Evolutionary conservation across 306 rosid species (phyloP).

Genomic region (Cucurbita pepo): DNA sequence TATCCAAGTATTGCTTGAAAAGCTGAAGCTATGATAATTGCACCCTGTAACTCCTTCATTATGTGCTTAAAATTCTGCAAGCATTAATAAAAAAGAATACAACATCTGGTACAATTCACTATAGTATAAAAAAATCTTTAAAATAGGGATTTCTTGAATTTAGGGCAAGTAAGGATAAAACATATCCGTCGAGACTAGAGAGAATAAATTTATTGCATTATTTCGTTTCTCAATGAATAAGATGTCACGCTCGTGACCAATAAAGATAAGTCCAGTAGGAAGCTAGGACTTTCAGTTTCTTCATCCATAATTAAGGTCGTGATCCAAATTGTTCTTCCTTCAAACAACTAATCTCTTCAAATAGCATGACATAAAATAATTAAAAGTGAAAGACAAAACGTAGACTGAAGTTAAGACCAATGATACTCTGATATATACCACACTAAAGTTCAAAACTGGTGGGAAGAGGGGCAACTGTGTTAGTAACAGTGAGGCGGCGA

Average conservation of each 20-base stretch:
- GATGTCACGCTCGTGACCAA: not conserved
- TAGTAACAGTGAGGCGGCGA: too few relatives aligned
- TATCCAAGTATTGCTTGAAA: conserved; percentile 91
- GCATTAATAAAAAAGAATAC: not conserved
- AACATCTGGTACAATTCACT: not conserved
- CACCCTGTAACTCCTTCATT: conserved; percentile 99
- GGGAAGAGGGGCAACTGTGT: not conserved
- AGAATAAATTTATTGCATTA: not conserved
- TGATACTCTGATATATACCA: not conserved
- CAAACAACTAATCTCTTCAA: not conserved
- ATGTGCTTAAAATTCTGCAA: conserved; percentile 80
- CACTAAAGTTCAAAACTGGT: not conserved
- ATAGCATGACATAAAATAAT: not conserved
- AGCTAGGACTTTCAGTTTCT: not conserved
- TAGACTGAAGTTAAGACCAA: not conserved
- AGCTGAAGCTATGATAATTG: conserved; percentile 73
- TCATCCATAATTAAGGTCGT: not conserved
- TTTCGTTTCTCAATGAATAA: not conserved
- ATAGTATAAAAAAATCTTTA: not conserved
- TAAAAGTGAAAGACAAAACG: not conserved
- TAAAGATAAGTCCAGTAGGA: not conserved
- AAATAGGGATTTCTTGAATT: not conserved
- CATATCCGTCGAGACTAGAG: not conserved
- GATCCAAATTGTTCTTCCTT: not conserved
- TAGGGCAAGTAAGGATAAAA: not conserved